Base-by-base conservation (phyloP, 169 alveolate species). In the Neospora caninum region DNA sequence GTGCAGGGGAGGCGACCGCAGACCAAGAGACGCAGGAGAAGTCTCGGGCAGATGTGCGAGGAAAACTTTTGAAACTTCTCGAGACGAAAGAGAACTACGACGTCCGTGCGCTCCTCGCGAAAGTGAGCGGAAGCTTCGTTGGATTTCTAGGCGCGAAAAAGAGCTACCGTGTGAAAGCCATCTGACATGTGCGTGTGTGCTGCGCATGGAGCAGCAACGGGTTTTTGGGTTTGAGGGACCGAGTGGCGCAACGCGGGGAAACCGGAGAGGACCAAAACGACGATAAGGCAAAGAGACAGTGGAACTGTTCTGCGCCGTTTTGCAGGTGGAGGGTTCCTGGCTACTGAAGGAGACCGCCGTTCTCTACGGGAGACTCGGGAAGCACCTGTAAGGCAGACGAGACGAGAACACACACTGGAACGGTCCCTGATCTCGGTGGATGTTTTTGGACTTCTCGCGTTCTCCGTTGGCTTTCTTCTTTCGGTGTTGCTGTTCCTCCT, bases 271-370 rank as follows among this genome's bases (percentile, higher is more conserved):
- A 49, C 22, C 58, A 49, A 49, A n/a, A n/a, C n/a, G n/a, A 49
- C 58, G 58, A 4, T 7, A 13, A 4, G 13, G 58, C 4, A 13
- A 49, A 49, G 58, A 7, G 4, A 7, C 58, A 49, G 58, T 49
- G 22, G 13, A 49, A 4, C 20, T 7, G 4, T 64, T 64, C 7
- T 64, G 34, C 31, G 73, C n/a, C 31, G 7, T 45, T 29, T 49
- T 27, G 38, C 78, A 45, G 91, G 91, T 84, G 31, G 91, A 84
- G 45, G 78, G 78, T 29, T n/a, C 91, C 78, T 84, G 91, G 91
- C 78, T 84, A 25, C 2, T 13, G 91, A 49, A 53, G 45, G 91
- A 84, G 45, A 45, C 91, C 10, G 91, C 78, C 13, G n/a, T 84
- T 38, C 78, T 84, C 31, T 84, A 84, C 78, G 78, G 91, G 25